These are phyloP conservation scores for Nigrograna mackinnonii DNA, from an alignment of 2,329 filamentous ascomycete genomes.

Conservation along the genomic window DNA sequence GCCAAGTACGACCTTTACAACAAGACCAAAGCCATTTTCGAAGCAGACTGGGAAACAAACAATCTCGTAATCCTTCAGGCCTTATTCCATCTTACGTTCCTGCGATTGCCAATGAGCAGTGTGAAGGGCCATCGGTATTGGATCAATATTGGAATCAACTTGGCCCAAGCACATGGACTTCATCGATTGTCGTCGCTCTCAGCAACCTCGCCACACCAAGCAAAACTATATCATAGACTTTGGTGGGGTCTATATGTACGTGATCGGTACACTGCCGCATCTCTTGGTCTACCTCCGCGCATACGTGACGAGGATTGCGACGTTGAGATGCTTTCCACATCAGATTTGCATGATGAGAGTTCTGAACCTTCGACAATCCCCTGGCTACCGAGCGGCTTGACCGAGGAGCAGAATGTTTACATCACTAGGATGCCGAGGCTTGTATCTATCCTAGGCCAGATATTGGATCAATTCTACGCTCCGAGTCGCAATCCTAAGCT, in stretches of 20 bases:
- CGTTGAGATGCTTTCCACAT: conserved; percentile 40
- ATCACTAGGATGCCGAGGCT: not conserved
- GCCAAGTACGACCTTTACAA: conserved; percentile 57
- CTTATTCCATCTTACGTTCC: conserved; percentile 60
- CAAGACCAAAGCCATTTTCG: conserved; percentile 55
- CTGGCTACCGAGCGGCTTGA: too few relatives aligned
- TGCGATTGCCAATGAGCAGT: conserved; percentile 51
- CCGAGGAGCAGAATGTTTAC: not conserved
- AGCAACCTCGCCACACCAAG: conserved; percentile 25
- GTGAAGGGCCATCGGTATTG: conserved; percentile 43
- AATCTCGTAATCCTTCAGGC: conserved; percentile 55
- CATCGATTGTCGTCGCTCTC: conserved; percentile 43
- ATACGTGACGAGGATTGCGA: conserved; percentile 57
- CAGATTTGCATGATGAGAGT: conserved; percentile 41
- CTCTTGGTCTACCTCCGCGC: conserved; percentile 50
- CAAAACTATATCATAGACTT: conserved; percentile 51
- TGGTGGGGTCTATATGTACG: conserved; percentile 61
- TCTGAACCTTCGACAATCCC: conserved; percentile 20
- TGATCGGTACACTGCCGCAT: conserved; percentile 52
- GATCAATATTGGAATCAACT: conserved; percentile 51
- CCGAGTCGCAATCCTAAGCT: not conserved
- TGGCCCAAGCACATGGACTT: conserved; percentile 55
- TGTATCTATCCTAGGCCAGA: not conserved
- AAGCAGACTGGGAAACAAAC: conserved; percentile 57
- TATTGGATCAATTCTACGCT: not conserved